Evolutionary conservation across 2,329 filamentous ascomycete genomes (phyloP).

Genomic region (Beauveria scarabaeidicola): DNA sequence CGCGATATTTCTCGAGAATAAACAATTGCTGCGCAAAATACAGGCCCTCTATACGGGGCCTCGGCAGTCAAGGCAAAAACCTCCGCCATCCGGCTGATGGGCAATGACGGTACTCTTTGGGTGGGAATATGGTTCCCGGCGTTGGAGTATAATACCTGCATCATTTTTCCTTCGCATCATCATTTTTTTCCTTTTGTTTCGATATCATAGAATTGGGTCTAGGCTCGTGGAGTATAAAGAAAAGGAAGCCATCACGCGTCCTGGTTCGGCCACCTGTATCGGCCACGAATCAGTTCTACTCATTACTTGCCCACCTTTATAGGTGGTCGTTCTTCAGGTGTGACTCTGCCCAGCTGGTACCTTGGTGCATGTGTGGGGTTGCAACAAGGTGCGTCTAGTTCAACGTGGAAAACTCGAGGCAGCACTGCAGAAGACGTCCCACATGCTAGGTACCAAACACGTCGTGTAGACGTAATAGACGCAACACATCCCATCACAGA

Average conservation of each 20-base stretch:
- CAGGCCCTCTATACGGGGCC: background rate
- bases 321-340: background rate
- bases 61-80: background rate
- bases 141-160: conserved; percentile 12
- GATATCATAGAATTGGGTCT: conserved; percentile 10
- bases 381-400: no score
- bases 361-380: no score
- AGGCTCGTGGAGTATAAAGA: conserved; percentile 10
- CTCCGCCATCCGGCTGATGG: background rate
- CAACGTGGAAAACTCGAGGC: no score
- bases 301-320: background rate
- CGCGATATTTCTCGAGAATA: conserved; percentile 87
- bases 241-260: conserved; percentile 1
- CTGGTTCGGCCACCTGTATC: conserved; percentile 6
- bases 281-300: conserved; percentile 8
- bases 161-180: conserved; percentile 1
- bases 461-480: no score
- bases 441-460: no score
- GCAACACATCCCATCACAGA: background rate
- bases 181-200: conserved; percentile 7
- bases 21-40: conserved; percentile 1
- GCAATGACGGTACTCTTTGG: conserved; percentile 2
- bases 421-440: no score
- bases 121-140: conserved; percentile 1
- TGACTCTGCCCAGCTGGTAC: background rate